Percentiles rank a stretch among this genome's conserved stretches.
phyloP scores from a whole-genome alignment of 208 protist species.

The Herpetomonas muscarum region DNA sequence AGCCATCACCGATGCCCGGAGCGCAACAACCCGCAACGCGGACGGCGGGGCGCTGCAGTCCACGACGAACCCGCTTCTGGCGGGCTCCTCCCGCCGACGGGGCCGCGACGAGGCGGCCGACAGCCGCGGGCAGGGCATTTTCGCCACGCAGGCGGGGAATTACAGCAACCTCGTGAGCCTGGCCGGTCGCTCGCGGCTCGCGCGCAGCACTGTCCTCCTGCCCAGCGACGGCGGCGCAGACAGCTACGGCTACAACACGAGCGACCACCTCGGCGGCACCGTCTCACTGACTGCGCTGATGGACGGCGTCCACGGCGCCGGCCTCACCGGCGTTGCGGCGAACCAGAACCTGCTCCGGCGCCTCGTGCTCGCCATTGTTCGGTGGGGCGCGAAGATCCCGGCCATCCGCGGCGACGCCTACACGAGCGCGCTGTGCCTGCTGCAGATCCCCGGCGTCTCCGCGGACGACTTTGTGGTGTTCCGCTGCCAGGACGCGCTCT shows the following conservation, averaged over 20 bases:
- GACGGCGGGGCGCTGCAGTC: too few relatives aligned
- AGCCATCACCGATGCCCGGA: too few relatives aligned
- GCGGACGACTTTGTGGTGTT: conserved; percentile 65
- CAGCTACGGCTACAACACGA: neutral
- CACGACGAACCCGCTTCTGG: too few relatives aligned
- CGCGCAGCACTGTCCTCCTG: neutral
- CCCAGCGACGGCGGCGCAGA: neutral
- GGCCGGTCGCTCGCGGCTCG: conserved; percentile 15
- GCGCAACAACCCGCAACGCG: too few relatives aligned
- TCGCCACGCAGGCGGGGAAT: conserved; percentile 21
- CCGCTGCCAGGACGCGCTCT: conserved; percentile 52
- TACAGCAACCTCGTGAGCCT: conserved; percentile 20
- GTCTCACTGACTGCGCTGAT: neutral
- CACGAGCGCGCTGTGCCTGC: conserved; percentile 41
- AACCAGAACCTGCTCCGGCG: conserved; percentile 36
- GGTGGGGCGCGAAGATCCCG: conserved; percentile 45
- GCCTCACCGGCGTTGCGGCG: neutral
- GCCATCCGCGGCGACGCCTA: conserved; percentile 55
- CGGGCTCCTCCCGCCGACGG: neutral
- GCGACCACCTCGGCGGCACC: neutral
- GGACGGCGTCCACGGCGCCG: neutral
- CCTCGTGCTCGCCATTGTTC: conserved; percentile 48
- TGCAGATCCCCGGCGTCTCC: conserved; percentile 47
- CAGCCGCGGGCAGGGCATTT: conserved; percentile 2
- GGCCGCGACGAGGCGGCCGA: neutral